Evolutionary conservation across 2,329 filamentous ascomycete genomes (phyloP), one percentile per base, ranked within the genome.

Genomic region (Fusarium tupiense): DNA sequence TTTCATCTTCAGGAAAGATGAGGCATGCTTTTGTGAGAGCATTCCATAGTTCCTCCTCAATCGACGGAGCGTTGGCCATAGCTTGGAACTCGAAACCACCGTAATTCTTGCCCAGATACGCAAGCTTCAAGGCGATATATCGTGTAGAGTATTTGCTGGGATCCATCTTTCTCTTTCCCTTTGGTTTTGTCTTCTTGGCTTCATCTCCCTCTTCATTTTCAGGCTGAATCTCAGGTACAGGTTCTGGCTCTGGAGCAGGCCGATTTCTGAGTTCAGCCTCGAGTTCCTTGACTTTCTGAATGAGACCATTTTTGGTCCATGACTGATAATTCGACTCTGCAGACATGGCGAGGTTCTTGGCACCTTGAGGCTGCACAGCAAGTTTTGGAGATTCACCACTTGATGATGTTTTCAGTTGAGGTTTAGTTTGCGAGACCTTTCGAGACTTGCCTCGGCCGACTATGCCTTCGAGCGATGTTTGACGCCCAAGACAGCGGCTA

Each of bases 31-130:
- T 96, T 64, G 92, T 91, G 74, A 99, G 85, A 2, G 95, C 96
- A 83, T 95, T 95, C 94, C 95, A 99, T 56, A 99, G 81, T 83
- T 95, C 93, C 83, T 98, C 95, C 83, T 99, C 96, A 71, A 99
- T 93, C 1, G 95, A 95, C 10, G 96, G 91, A 71, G 94, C 82
- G 8, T 90, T 84, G 69, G 93, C 92, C 75, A 91, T 91, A 68
- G 89, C 88, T 79, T 96, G 92, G 82, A 96, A 94, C 85, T 99
- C 96, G 81, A 95, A 97, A 3, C 96, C 96, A 82, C 96, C 96
- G 83, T 98, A 99, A 63, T 90, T 89, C 81, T 94, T 93, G 53
- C 96, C 96, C 41, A 98, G 85, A 81, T 99, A 99, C 44, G 96
- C 95, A 72, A 99, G 91, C 82, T 98, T 98, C 67, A 99, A 86